Conservation (phyloP, 805 yeast genomes). For the Schwanniomyces occidentalis region DNA sequence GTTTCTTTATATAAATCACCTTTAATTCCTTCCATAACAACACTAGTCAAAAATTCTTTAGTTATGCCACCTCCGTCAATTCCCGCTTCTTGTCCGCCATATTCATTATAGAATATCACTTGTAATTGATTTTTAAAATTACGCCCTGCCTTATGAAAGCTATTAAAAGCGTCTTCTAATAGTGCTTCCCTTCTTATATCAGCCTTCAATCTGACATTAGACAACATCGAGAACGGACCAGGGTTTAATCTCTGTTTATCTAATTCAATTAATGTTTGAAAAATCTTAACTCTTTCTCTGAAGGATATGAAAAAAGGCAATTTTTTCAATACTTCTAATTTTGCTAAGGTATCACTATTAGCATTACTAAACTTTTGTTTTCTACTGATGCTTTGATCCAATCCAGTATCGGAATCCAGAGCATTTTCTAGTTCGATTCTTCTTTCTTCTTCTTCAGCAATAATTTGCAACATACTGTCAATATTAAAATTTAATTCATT, state of each 20-base stretch:
- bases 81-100: conserved; percentile 80
- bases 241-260: conserved; percentile 42
- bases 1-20: conserved; percentile 43
- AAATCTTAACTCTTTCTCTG: conserved; percentile 67
- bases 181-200: conserved; percentile 66
- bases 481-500: conserved; percentile 29
- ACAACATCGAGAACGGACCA: conserved; percentile 15
- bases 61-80: conserved; percentile 97
- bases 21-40: conserved; percentile 66
- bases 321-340: conserved; percentile 54
- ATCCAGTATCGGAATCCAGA: conserved; percentile 14
- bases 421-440: conserved; percentile 12
- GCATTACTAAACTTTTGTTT: conserved; percentile 4
- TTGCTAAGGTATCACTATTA: conserved; percentile 19
- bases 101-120: conserved; percentile 68
- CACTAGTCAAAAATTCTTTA: conserved; percentile 80
- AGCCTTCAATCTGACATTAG: conserved; percentile 38
- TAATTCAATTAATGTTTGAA: conserved; percentile 58
- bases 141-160: conserved; percentile 52
- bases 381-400: conserved; percentile 4
- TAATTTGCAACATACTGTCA: conserved; percentile 34
- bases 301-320: conserved; percentile 84
- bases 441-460: conserved; percentile 46
- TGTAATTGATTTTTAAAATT: conserved; percentile 58
- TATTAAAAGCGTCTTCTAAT: conserved; percentile 72